These are phyloP conservation scores for Sicyos edulis DNA, from an alignment of 306 rosid genomes.

Conservation along the genomic window DNA sequence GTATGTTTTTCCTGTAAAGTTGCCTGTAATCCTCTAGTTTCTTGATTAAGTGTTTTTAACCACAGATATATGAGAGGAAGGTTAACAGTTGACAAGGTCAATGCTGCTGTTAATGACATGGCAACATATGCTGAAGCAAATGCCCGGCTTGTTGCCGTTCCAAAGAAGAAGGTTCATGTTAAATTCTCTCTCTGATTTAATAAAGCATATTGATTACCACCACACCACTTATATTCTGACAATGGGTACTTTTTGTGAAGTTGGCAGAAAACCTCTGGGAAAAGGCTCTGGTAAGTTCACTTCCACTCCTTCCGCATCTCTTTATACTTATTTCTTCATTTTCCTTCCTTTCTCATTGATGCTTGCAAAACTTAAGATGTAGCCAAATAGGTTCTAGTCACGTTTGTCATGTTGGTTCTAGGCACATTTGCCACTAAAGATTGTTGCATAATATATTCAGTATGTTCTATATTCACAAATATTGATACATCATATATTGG, in stretches of 20 bases:
- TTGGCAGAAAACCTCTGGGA: constrained; percentile 76
- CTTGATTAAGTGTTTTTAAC: background rate
- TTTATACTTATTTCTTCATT: background rate
- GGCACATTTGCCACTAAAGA: background rate
- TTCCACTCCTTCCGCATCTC: background rate
- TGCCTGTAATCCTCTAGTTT: background rate
- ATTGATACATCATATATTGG: background rate
- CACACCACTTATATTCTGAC: constrained; percentile 27
- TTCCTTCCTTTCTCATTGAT: background rate
- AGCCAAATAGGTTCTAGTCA: background rate
- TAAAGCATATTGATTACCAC: constrained; percentile 3
- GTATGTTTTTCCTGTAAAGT: constrained; percentile 2
- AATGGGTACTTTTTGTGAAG: constrained; percentile 38
- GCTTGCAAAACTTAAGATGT: constrained; percentile 2
- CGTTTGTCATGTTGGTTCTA: background rate
- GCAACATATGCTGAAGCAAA: constrained; percentile 80
- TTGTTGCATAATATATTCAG: constrained; percentile 9
- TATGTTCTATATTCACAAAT: background rate
- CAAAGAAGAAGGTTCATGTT: constrained; percentile 64
- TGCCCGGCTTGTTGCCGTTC: constrained; percentile 60
- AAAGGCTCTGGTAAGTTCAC: constrained; percentile 69
- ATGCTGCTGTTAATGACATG: constrained; percentile 77
- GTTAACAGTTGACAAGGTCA: constrained; percentile 84
- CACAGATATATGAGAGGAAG: constrained; percentile 94
- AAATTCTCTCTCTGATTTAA: constrained; percentile 24